phyloP scores from a whole-genome alignment of 2,329 filamentous ascomycete genomes.

The Aspergillus amoenus region DNA sequence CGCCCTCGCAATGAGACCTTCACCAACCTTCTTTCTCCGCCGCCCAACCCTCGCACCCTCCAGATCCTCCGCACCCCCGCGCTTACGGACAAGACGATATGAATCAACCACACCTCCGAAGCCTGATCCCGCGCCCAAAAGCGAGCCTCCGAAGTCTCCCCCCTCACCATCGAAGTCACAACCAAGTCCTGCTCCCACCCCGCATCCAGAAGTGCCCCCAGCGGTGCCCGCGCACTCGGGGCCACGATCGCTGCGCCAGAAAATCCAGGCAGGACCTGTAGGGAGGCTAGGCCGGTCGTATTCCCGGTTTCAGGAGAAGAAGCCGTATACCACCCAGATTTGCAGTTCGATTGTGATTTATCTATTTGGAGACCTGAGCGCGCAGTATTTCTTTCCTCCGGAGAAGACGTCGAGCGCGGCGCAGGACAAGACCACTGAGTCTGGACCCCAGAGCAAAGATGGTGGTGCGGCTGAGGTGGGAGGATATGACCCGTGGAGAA shows the following conservation, averaged over 20 bases:
- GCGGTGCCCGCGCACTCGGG: slow-evolving; percentile 17
- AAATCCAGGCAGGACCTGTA: slow-evolving; percentile 31
- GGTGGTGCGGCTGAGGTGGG: slow-evolving; percentile 27
- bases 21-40: slow-evolving; percentile 7
- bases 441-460: slow-evolving; percentile 35
- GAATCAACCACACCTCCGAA: slow-evolving; percentile 13
- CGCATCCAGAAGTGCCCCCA: slow-evolving; percentile 15
- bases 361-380: slow-evolving; percentile 72
- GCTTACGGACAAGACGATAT: slow-evolving; percentile 14
- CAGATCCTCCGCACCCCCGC: slow-evolving; percentile 5
- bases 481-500: slow-evolving; percentile 67
- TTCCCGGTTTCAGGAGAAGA: slow-evolving; percentile 65
- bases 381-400: slow-evolving; percentile 63
- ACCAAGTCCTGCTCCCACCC: slow-evolving; percentile 20
- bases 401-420: slow-evolving; percentile 22
- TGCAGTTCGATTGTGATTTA: slow-evolving; percentile 75
- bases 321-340: slow-evolving; percentile 79
- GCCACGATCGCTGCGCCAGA: slow-evolving; percentile 29
- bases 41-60: slow-evolving; percentile 12
- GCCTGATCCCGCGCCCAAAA: slow-evolving; percentile 8
- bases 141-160: neutral
- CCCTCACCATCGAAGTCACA: neutral
- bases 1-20: slow-evolving; percentile 14
- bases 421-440: neutral
- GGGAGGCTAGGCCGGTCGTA: slow-evolving; percentile 52